Base-by-base conservation (phyloP, 768 basidiomycete genomes). In the Cyclocybe aegerita region DNA sequence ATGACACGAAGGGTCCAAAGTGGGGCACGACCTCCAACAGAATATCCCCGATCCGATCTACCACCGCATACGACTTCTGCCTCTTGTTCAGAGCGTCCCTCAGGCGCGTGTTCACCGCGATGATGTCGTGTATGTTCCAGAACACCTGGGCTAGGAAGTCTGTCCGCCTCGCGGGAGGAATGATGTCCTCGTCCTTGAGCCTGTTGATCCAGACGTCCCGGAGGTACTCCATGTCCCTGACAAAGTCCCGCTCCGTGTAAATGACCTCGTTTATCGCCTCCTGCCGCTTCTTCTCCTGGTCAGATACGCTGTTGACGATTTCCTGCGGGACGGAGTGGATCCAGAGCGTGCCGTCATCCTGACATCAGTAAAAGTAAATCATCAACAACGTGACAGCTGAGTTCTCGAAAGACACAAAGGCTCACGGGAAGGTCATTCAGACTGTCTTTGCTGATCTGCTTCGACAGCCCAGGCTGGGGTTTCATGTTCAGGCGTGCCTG, bases 181-280 rank as follows among this genome's bases (percentile, higher is more conserved):
- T 87, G 65, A 93, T 80, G 52, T 91, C 80, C 17, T 68, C 66
- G 43, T 87, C 83, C 60, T 86, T 84, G 23, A 98, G 77, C 1
- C 88, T 90, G 52, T 88, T 89, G 47, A 97, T 82, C 97, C 97
- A 99, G 47, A 79, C 90, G 65, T 98, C 96, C 55, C 95, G 87
- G 41, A 99, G 80, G 64, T 98, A 98, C 69, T 99, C 97, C 83
- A 98, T 83, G 70, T 98, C 97, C 49, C 93, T 82, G 39, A 99
- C 95, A 68, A 99, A 98, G 71, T 98, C 97, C 23, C 95, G 82
- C 65, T 98, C 97, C 7, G 97, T 99, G 59, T 86, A 86, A 32
- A 86, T 80, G 57, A 97, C 92, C 72, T 99, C 97, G 64, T 98
- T 98, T 74, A 99, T 98, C 15, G 93, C 92, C 67, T 99, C 97